These are phyloP conservation scores for Glonium stellatum DNA, from an alignment of 495 filamentous ascomycete species.

Conservation along the genomic window DNA sequence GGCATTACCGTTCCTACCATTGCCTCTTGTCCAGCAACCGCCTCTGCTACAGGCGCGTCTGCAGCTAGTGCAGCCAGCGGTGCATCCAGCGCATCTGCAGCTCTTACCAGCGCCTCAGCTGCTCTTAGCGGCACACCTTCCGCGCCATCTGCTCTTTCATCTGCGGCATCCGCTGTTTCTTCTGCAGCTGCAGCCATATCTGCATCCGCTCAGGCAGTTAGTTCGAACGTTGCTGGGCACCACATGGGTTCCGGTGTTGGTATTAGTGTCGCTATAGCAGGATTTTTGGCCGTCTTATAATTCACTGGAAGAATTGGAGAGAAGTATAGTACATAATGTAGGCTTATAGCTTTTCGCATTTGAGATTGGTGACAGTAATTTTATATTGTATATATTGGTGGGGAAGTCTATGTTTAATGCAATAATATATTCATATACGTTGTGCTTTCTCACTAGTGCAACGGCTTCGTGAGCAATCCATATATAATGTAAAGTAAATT, in stretches of 20 bases:
- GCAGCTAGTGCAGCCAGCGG: slow-evolving; percentile 8
- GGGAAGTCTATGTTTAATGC: too few species aligned
- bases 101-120: too few species aligned
- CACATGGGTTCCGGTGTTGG: slow-evolving; percentile 19
- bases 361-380: too few species aligned
- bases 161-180: slow-evolving; percentile 21
- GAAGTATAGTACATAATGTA: background rate
- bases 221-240: slow-evolving; percentile 12
- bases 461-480: too few species aligned
- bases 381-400: too few species aligned
- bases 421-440: too few species aligned
- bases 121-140: slow-evolving; percentile 1
- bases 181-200: slow-evolving; percentile 15
- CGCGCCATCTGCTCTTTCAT: slow-evolving; percentile 7
- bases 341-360: background rate
- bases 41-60: slow-evolving; percentile 4
- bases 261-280: slow-evolving; percentile 23
- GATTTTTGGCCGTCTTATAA: slow-evolving; percentile 27
- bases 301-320: background rate
- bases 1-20: slow-evolving; percentile 28
- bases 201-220: slow-evolving; percentile 7
- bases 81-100: slow-evolving; percentile 8
- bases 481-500: too few species aligned
- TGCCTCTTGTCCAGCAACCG: slow-evolving; percentile 28
- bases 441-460: too few species aligned